These are phyloP conservation scores for Tetrahymena malaccensis DNA, from an alignment of 73 alveolate species.

Conservation along the genomic window DNA sequence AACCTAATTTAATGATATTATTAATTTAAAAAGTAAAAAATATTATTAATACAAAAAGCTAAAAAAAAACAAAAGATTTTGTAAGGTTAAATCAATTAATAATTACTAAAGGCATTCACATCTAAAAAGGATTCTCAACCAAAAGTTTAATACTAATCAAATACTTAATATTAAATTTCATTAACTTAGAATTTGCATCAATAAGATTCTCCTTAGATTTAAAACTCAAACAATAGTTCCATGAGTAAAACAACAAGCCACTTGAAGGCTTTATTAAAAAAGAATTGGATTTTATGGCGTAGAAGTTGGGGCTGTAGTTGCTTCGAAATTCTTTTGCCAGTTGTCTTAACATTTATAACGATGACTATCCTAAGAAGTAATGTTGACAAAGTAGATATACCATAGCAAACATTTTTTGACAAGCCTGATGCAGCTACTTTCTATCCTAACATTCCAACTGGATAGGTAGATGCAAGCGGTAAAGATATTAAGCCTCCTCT, in stretches of 20 bases:
- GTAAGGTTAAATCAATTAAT: neutral
- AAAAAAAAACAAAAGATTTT: neutral
- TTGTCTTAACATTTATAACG: conserved; percentile 42
- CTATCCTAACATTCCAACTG: neutral
- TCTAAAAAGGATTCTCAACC: neutral
- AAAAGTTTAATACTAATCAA: neutral
- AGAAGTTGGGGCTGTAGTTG: conserved; percentile 50
- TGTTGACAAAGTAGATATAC: neutral
- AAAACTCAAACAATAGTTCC: neutral
- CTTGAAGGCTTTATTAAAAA: conserved; percentile 57
- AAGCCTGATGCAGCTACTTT: neutral
- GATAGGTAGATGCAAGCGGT: neutral
- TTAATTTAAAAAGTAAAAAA: neutral
- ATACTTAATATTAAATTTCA: neutral
- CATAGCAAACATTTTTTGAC: neutral
- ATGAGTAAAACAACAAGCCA: conserved; percentile 20
- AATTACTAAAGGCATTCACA: neutral
- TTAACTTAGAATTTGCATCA: neutral
- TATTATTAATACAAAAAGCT: neutral
- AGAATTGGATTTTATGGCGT: conserved; percentile 65
- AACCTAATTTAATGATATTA: neutral
- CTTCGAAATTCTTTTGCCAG: conserved; percentile 63
- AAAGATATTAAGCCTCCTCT: neutral
- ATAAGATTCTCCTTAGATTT: neutral
- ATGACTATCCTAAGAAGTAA: neutral